Base-by-base conservation (phyloP, 805 yeast species). In the Saturnispora dispora region DNA sequence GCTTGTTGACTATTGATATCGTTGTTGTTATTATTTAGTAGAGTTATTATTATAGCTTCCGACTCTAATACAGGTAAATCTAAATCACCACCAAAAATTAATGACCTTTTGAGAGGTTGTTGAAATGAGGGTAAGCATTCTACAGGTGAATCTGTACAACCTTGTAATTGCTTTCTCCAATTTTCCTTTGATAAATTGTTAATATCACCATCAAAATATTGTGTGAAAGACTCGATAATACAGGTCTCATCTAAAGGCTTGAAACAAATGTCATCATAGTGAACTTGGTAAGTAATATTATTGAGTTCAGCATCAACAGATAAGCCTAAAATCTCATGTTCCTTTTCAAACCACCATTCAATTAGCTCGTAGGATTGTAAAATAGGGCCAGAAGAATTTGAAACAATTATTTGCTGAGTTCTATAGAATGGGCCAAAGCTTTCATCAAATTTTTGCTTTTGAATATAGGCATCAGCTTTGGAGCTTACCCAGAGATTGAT, bases 371-470 rank as follows among this genome's bases (percentile, higher is more conserved):
- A 87, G 32, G 76, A 74, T 49, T 65, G 66, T 27, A 77, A 60
- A 33, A 91, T 69, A 0, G 91, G 83, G 0, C 87, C 88, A 3
- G 85, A 73, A 20, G 79, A 79, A 58, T 83, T 83, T 3, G 82
- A 78, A 6, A 91, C 71, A 56, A 87, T 86, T 0, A 88, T 69
- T 66, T 91, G 98, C 60, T 88, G 91, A 4, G 88, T 79, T 58
- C 97, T 74, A 69, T 85, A 93, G 71, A 93, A 91, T 37, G 95
- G 96, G 0, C 97, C 96, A 66, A 91, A 91, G 54, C 81, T 78
- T 20, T 76, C 74, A 63, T 93, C 96, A 63, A 81, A 91, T 58
- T 72, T 81, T 50, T 73, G 69, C 59, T 83, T 82, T 59, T 91
- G 83, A 41, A 76, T 69, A 50, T 74, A 82, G 11, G 89, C 88